These are phyloP conservation scores for Gossypium laxum DNA, from an alignment of 441 rosid species.

Conservation along the genomic window DNA sequence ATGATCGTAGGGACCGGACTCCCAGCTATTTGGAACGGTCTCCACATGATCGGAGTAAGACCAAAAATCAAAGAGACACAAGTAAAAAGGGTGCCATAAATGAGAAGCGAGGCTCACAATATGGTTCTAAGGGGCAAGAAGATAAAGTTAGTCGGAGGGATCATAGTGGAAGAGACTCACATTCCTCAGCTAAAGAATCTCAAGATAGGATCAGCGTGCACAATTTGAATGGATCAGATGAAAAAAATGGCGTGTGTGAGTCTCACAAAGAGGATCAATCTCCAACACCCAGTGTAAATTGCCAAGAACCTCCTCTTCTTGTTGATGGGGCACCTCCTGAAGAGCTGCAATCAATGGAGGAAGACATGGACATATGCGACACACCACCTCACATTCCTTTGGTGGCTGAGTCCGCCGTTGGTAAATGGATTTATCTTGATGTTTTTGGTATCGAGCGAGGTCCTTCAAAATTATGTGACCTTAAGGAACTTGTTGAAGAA, in stretches of 20 bases:
- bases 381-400: slow-evolving; percentile 85
- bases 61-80: slow-evolving; percentile 36
- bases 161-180: slow-evolving; percentile 36
- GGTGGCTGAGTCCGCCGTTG: slow-evolving; percentile 47
- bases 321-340: slow-evolving; percentile 45
- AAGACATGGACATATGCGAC: slow-evolving; percentile 98
- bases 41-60: slow-evolving; percentile 52
- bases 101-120: slow-evolving; percentile 51
- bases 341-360: slow-evolving; percentile 93
- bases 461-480: slow-evolving; percentile 72
- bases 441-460: slow-evolving; percentile 72
- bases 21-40: slow-evolving; percentile 50
- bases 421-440: slow-evolving; percentile 96
- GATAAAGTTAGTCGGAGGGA: slow-evolving; percentile 48
- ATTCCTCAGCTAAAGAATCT: slow-evolving; percentile 41
- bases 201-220: slow-evolving; percentile 35
- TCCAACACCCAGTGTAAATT: slow-evolving; percentile 31
- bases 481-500: slow-evolving; percentile 69
- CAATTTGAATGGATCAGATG: slow-evolving; percentile 32
- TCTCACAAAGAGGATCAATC: slow-evolving; percentile 44
- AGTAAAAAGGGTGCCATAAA: slow-evolving; percentile 44
- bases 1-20: slow-evolving; percentile 64
- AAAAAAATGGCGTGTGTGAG: slow-evolving; percentile 37
- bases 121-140: slow-evolving; percentile 39
- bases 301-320: slow-evolving; percentile 35